These are phyloP conservation scores for Cryptococcus sp. DNA, from an alignment of 1,284 basidiomycete genomes.

Conservation along the genomic window DNA sequence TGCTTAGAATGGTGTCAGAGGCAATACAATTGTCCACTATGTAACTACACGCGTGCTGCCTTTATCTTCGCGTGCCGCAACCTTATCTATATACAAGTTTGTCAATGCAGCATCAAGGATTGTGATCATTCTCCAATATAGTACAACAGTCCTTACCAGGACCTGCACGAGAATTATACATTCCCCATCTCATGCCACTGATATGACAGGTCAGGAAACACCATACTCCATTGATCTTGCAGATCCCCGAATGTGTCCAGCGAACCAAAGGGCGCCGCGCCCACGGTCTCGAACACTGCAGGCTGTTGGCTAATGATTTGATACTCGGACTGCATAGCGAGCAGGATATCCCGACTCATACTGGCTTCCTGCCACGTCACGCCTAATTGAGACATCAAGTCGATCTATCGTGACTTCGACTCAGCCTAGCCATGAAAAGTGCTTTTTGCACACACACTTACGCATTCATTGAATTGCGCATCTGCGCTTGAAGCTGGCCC, in stretches of 20 bases:
- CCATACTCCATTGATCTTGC: constrained; percentile 9
- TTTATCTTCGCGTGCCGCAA: too few relatives aligned
- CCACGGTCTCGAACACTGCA: too few relatives aligned
- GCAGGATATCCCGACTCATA: constrained; percentile 15
- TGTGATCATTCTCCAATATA: too few relatives aligned
- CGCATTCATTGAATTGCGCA: constrained; percentile 15
- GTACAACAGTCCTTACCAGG: too few relatives aligned
- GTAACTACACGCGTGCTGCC: too few relatives aligned
- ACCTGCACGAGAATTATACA: too few relatives aligned
- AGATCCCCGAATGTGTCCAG: not conserved
- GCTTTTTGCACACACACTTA: not conserved
- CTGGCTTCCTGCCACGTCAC: constrained; percentile 17
- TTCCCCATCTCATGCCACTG: constrained; percentile 2
- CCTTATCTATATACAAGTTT: too few relatives aligned
- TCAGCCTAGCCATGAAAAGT: not conserved
- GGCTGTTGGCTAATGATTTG: not conserved
- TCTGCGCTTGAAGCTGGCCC: not conserved
- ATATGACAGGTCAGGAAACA: constrained; percentile 6
- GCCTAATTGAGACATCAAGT: constrained; percentile 10
- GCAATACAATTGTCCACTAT: too few relatives aligned
- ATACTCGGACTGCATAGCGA: constrained; percentile 15
- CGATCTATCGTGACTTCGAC: constrained; percentile 6
- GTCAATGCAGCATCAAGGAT: too few relatives aligned
- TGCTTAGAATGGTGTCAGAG: too few relatives aligned
- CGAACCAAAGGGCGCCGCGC: not conserved